Base-by-base conservation (phyloP, 1,284 basidiomycete species). In the Ceratobasidium sp. region DNA sequence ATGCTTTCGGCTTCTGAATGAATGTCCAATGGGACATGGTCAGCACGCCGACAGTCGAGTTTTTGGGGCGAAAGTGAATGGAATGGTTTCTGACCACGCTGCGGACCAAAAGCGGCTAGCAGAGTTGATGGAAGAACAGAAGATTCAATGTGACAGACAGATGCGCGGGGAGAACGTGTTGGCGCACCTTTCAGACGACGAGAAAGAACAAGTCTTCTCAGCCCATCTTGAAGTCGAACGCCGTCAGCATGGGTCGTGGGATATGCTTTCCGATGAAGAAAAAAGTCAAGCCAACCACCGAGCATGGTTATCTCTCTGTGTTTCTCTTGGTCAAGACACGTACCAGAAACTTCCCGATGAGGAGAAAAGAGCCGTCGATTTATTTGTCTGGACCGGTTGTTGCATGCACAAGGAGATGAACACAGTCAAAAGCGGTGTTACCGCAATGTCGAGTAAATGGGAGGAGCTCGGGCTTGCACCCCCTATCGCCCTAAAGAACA, bases 361-460 rank as follows among this genome's bases (percentile, higher is more conserved):
- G 9, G 50, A 53, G 14, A 4, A 57, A 9, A 21, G 12, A 3
- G 36, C 23, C 1, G 52, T 46, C 16, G 36, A 55, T n/a, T 72
- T 65, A 12, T 1, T 58, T 72, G 70, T 82, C 26, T 79, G 79
- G 76, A 75, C 76, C 6, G 80, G 82, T 0, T 84, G 83, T 72
- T 78, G 78, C 45, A 82, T 82, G 79, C 83, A 84, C 74, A 84
- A 84, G 72, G 82, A 83, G 12, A 75, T 80, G 12, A 84, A 84
- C 72, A 71, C 75, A 16, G 76, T 82, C 30, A 80, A 80, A 60
- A 81, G 78, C 0, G 81, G 83, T 0, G 77, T 78, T 52, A 62
- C 48, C 4, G 62, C 48, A 3, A 79, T 82, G 79, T 21, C 60
- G 28, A 72, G 36, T 2, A 76, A 64, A 21, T 82, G 80, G 79